Evolutionary conservation across 371 early-diverging fungal genomes (phyloP), one percentile per base, ranked within the genome.

Genomic region (Haplosporangium sp.): DNA sequence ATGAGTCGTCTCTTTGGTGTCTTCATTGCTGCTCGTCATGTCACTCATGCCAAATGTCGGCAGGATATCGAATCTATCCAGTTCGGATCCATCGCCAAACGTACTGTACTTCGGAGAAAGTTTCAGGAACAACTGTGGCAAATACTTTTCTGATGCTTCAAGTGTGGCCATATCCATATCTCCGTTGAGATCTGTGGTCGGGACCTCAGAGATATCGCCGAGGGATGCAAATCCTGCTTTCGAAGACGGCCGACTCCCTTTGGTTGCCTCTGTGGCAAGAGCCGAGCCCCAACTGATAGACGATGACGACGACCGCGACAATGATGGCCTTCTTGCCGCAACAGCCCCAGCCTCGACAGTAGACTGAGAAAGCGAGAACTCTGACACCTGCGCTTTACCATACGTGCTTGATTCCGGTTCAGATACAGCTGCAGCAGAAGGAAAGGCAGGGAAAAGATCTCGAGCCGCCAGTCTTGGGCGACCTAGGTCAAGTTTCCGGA

Each of bases 21-120:
- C 37, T 20, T 14, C 14, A 18, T 20, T 56, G 62, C 66, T 3
- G 48, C 5, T 14, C 3, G 50, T 9, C 18, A 50, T n/a, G 10
- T 50, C 50, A 8, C 50, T 21, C 20, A 50, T 50, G 20, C 57
- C 65, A 50, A 55, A 64, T 1, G 65, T 71, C 0, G 67, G 73
- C 51, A 77, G 55, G 37, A 67, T 77, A 42, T 77, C 79, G 43
- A 77, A 61, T 9, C 64, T 68, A 7, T 77, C 79, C 12, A 77
- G 55, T 55, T 77, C 79, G 5, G 72, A 72, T 0, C 79, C 79
- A 53, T 77, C 79, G 3, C 79, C 68, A 60, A 77, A 72, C 23
- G 48, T 64, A 36, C 67, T 68, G 29, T 64, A 59, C 23, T 64
- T 72, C 12, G 72, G 61, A 8, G 72, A 71, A 2, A 65, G 64